Evolutionary conservation across 306 rosid species (phyloP), one percentile per base, ranked within the genome.

Genomic region (Trifolium repens): DNA sequence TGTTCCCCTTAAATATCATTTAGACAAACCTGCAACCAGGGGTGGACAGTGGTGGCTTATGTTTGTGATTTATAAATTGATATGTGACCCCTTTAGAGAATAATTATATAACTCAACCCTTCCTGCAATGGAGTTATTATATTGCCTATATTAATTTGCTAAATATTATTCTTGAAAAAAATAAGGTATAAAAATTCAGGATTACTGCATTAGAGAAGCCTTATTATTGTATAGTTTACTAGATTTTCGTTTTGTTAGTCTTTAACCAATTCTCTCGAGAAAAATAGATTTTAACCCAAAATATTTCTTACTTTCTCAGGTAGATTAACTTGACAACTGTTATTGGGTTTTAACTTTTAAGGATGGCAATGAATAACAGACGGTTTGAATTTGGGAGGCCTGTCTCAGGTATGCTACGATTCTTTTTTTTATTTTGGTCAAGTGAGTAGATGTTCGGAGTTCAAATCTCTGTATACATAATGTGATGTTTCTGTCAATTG

Each of bases 361-460:
- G 57, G 73, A 61, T 76, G 85, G 80, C 81, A 69, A 86, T 87
- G 97, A 83, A 52, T 79, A 50, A 67, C 19, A 69, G 43, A 27
- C 81, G 71, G 5, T 39, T 69, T 80, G 90, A 83, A 52, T 74
- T 81, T 43, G 90, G 89, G 80, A 86, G 85, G 79, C 89, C 94
- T 75, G 80, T 78, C 72, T 87, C 96, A 73, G 84, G 98, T 91
- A 88, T 77, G 75, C 74, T 80, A 37, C 39, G 5, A 35, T 27
- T 27, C 30, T 27, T 27, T 27, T 27, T 27, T 1, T 24, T 24
- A n/a, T 24, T 24, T 2, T 27, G 30, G 30, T 27, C 30, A 2
- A 27, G 30, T 27, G 2, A 27, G 30, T 27, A 27, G 30, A 27
- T 27, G 30, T 27, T 27, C 3, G 3, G 3, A 3, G 30, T 27